Percentiles rank a stretch among this genome's conserved stretches.
phyloP scores from a whole-genome alignment of 2,329 filamentous ascomycete genomes.

The Aspergillus hortae region DNA sequence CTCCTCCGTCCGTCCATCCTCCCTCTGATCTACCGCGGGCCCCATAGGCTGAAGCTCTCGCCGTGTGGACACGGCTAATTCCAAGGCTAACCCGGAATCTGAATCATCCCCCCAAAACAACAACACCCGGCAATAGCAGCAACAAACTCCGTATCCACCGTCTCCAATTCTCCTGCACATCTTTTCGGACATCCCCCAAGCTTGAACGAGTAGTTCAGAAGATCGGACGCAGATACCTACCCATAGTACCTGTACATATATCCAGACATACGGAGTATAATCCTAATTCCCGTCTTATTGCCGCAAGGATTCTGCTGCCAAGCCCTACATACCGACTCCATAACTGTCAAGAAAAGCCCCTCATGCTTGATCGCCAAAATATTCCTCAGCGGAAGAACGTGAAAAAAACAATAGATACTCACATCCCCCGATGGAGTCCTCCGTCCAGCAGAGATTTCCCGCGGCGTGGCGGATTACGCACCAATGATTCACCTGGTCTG shows the following conservation, averaged over 20 bases:
- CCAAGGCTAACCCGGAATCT: background rate
- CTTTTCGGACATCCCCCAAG: background rate
- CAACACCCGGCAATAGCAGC: background rate
- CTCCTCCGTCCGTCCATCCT: background rate
- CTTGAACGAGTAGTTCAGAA: no score
- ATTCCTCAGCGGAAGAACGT: background rate
- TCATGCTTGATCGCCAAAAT: slow-evolving; percentile 3
- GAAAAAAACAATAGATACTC: no score
- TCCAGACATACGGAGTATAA: no score
- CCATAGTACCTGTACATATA: no score
- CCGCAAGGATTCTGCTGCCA: no score
- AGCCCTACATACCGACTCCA: background rate
- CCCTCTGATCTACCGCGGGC: background rate
- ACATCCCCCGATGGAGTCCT: no score
- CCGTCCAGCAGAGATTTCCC: background rate
- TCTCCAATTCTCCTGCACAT: slow-evolving; percentile 6
- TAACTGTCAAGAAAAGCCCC: background rate
- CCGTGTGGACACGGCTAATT: background rate
- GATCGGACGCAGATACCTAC: no score
- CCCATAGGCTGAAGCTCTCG: background rate
- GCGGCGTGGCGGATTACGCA: slow-evolving; percentile 13
- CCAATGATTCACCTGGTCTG: slow-evolving; percentile 5
- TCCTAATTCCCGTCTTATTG: no score
- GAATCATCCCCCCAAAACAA: background rate
- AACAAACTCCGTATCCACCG: background rate